A percentile compares a stretch with the other conserved stretches of the same genome.
Conservation (phyloP, 2,329 filamentous ascomycete genomes). For the Fusarium albidum region DNA sequence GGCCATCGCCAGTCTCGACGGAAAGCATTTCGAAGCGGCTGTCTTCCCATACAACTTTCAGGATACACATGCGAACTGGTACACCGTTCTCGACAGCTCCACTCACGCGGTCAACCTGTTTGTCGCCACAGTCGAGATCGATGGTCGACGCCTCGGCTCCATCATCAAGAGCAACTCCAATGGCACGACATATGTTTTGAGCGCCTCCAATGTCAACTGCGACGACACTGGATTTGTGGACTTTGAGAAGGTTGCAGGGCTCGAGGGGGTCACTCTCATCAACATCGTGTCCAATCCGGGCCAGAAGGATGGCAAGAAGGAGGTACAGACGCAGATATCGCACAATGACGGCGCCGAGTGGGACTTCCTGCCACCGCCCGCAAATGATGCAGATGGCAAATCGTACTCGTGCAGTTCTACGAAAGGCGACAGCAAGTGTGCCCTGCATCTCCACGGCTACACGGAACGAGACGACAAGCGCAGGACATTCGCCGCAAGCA, state of each 20-base stretch:
- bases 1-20: constrained; percentile 86
- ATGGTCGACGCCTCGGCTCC: constrained; percentile 77
- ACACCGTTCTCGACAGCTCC: constrained; percentile 93
- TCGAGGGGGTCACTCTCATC: constrained; percentile 89
- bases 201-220: constrained; percentile 82
- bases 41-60: constrained; percentile 87
- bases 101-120: constrained; percentile 95
- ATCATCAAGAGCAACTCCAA: constrained; percentile 99
- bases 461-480: constrained; percentile 85
- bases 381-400: constrained; percentile 74
- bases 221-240: constrained; percentile 83
- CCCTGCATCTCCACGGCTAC: constrained; percentile 93
- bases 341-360: constrained; percentile 96
- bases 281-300: constrained; percentile 83
- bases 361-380: constrained; percentile 77
- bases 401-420: constrained; percentile 71
- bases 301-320: constrained; percentile 80
- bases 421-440: constrained; percentile 71
- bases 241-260: constrained; percentile 92
- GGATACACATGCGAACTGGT: constrained; percentile 79
- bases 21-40: constrained; percentile 80
- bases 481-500: constrained; percentile 87
- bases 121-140: constrained; percentile 76
- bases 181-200: constrained; percentile 92
- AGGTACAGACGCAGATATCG: constrained; percentile 88